phyloP scores from a whole-genome alignment of 768 basidiomycete genomes.

The Termitomyces sp. region DNA sequence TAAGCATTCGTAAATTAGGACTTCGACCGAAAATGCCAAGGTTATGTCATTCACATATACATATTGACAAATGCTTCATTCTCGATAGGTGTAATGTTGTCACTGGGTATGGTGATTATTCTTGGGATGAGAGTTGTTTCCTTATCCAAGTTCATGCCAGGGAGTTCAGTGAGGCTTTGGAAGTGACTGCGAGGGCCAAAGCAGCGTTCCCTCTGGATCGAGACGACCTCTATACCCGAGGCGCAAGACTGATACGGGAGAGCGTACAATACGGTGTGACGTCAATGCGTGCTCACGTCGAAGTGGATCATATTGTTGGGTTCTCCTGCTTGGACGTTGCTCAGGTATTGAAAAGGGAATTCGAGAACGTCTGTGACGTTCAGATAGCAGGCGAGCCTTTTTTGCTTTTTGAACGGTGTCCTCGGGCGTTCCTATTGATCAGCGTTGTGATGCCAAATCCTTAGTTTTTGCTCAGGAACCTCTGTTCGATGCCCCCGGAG shows the following conservation, averaged over 20 bases:
- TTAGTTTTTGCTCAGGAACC: conserved; percentile 66
- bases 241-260: conserved; percentile 49
- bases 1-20: conserved; percentile 1
- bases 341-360: conserved; percentile 43
- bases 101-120: conserved; percentile 40
- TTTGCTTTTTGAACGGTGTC: conserved; percentile 1
- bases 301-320: conserved; percentile 54
- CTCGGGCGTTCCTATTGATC: conserved; percentile 10
- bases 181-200: conserved; percentile 50
- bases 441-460: conserved; percentile 5
- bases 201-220: conserved; percentile 37
- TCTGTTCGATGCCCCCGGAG: conserved; percentile 36
- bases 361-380: conserved; percentile 44
- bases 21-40: conserved; percentile 17
- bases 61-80: conserved; percentile 69
- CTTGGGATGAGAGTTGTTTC: neutral
- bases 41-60: conserved; percentile 62
- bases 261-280: conserved; percentile 63
- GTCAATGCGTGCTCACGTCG: conserved; percentile 64
- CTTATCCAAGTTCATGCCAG: conserved; percentile 26
- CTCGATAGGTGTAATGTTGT: conserved; percentile 51
- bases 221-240: conserved; percentile 48
- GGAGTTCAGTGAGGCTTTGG: conserved; percentile 53
- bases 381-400: conserved; percentile 49
- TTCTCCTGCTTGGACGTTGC: conserved; percentile 53